Evolutionary conservation across 768 basidiomycete genomes (phyloP), one percentile per base, ranked within the genome.

Genomic region (Sarcodon aspratus): DNA sequence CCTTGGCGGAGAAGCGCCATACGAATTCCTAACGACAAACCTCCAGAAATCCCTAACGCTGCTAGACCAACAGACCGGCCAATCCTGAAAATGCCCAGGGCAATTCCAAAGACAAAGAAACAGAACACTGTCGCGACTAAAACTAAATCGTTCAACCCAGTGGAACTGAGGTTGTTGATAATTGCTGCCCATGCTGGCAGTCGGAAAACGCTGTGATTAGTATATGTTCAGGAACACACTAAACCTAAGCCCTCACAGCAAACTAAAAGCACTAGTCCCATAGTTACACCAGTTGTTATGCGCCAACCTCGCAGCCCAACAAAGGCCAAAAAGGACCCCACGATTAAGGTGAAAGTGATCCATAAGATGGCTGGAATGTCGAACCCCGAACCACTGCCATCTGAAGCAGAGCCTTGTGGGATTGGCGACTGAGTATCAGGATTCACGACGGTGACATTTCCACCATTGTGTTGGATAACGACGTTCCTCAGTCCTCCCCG

Each of bases 131-230:
- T 67, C 36, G 69, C 50, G 1, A 73, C 73, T 37, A 85, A 61
- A 6, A 74, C 57, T 15, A 74, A 48, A 57, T 85, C 82, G 0
- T 75, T 61, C 9, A 82, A 54, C 17, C 78, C 75, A 7, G 64
- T 56, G 3, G 71, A 62, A 50, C 68, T 64, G 3, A 77, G 60
- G 1, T 77, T 71, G 60, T 80, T 85, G 49, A 78, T 65, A 44
- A 85, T 66, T 9, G 80, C 76, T 7, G 77, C 70, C 82, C 82
- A 85, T 5, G 76, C 80, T 80, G 51, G 12, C 10, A 32, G 38
- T 33, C 32, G 33, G 50, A 46, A 33, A 34, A 33, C 18, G 18
- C 13, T 13, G 13, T 13, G 11, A 9, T 27, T 8, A 42, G 9
- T 42, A 9, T 15, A 5, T 42, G 5, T 6, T 9, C 7, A 42